phyloP scores from a whole-genome alignment of 345 rosid species.

The Brassica nigra region DNA sequence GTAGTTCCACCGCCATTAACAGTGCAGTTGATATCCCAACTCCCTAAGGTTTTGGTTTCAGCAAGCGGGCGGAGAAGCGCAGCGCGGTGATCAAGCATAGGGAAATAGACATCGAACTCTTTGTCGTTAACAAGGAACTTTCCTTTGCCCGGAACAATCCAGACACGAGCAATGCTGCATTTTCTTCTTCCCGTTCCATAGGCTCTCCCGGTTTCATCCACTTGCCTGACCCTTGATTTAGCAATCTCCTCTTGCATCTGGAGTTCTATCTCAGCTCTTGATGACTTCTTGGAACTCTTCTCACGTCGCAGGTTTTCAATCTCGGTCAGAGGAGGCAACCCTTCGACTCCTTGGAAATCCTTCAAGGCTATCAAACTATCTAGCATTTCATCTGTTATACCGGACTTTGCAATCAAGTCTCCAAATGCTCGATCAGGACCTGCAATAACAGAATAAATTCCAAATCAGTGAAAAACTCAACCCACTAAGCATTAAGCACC shows the following conservation, averaged over 20 bases:
- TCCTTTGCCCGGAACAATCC: slow-evolving; percentile 91
- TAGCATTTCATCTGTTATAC: slow-evolving; percentile 90
- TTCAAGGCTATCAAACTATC: slow-evolving; percentile 87
- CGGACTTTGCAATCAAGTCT: slow-evolving; percentile 87
- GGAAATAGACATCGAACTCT: slow-evolving; percentile 83
- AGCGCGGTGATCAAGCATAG: slow-evolving; percentile 94
- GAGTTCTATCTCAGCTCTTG: slow-evolving; percentile 78
- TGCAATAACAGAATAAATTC: slow-evolving; percentile 32
- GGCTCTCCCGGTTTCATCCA: slow-evolving; percentile 87
- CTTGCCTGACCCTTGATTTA: slow-evolving; percentile 80
- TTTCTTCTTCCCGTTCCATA: slow-evolving; percentile 98
- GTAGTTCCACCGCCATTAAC: slow-evolving; percentile 93
- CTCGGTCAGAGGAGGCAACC: slow-evolving; percentile 84
- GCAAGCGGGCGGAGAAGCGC: slow-evolving; percentile 91
- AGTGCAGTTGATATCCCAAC: slow-evolving; percentile 83
- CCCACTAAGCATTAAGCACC: neutral
- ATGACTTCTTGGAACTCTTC: slow-evolving; percentile 67
- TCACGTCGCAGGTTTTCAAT: slow-evolving; percentile 74
- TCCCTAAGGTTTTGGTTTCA: slow-evolving; percentile 96
- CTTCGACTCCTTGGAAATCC: slow-evolving; percentile 79
- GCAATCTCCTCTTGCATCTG: slow-evolving; percentile 89
- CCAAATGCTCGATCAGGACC: slow-evolving; percentile 95
- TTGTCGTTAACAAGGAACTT: slow-evolving; percentile 77
- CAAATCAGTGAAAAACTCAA: slow-evolving; percentile 14
- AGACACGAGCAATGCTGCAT: slow-evolving; percentile 89